Conservation (phyloP, 768 basidiomycete species). For the Butyriboletus loyo region DNA sequence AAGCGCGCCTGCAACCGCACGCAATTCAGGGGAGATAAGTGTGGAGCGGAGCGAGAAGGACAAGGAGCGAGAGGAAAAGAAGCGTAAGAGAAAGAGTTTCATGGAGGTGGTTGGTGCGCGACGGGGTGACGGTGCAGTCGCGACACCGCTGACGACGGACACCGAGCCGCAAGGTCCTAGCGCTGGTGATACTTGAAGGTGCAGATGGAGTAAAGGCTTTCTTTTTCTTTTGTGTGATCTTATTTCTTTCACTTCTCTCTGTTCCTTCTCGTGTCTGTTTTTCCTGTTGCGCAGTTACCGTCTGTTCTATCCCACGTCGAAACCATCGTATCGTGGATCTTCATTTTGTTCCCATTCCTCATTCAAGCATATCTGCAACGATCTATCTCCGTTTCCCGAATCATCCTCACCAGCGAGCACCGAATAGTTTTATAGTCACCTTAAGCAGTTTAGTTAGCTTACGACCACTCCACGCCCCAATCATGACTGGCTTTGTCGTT, state of each 20-base stretch:
- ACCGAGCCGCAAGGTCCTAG: constrained; percentile 9
- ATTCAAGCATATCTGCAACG: constrained; percentile 11
- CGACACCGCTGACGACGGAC: constrained; percentile 36
- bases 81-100: constrained; percentile 60
- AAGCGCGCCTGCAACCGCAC: constrained; percentile 40
- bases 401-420: constrained; percentile 1
- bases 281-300: background rate
- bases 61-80: constrained; percentile 55
- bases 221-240: constrained; percentile 6
- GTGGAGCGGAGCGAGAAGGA: constrained; percentile 47
- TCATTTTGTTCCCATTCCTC: constrained; percentile 7
- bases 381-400: constrained; percentile 1
- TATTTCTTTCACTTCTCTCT: constrained; percentile 4
- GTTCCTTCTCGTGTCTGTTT: background rate
- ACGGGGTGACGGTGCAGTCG: constrained; percentile 26
- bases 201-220: background rate
- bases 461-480: constrained; percentile 20
- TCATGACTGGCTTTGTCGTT: constrained; percentile 9
- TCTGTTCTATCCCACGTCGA: constrained; percentile 11
- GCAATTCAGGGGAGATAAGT: constrained; percentile 49
- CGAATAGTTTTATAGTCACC: constrained; percentile 17
- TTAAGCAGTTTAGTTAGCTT: constrained; percentile 20
- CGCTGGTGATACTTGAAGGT: constrained; percentile 11
- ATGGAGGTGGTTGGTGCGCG: constrained; percentile 37
- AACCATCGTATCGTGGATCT: constrained; percentile 14